Conservation (phyloP, 805 yeast genomes). For the Metschnikowia henanensis region DNA sequence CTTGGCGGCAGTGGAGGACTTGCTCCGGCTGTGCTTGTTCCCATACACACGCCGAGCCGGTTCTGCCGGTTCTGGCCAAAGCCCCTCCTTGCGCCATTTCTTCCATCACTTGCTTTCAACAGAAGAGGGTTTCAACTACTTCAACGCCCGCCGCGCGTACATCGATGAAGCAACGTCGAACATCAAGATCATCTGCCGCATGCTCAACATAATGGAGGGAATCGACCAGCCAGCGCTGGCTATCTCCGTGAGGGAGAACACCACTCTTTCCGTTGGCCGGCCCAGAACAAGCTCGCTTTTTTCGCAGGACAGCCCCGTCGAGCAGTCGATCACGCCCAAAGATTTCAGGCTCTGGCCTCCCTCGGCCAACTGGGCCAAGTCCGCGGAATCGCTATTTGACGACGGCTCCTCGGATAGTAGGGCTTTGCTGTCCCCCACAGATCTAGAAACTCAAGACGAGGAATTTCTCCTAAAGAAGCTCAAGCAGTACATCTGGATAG, state of each 20-base stretch:
- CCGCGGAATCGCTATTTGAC: slow-evolving; percentile 6
- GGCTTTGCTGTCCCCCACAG: slow-evolving; percentile 1
- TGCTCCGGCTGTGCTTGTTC: slow-evolving; percentile 15
- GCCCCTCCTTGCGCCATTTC: slow-evolving; percentile 48
- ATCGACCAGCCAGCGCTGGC: neutral
- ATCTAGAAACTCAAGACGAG: neutral
- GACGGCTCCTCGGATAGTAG: slow-evolving; percentile 2
- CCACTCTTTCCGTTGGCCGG: neutral
- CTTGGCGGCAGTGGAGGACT: slow-evolving; percentile 13
- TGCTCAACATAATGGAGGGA: slow-evolving; percentile 13
- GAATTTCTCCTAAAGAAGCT: slow-evolving; percentile 36
- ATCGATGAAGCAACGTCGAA: slow-evolving; percentile 35
- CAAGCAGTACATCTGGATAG: slow-evolving; percentile 82
- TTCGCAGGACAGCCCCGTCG: slow-evolving; percentile 7
- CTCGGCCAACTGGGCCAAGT: slow-evolving; percentile 4
- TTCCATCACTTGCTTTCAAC: slow-evolving; percentile 81
- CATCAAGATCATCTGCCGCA: slow-evolving; percentile 10
- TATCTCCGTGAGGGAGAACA: neutral
- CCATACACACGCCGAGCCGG: slow-evolving; percentile 23
- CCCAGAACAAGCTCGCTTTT: neutral
- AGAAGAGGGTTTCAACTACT: slow-evolving; percentile 69
- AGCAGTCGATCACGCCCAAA: slow-evolving; percentile 2
- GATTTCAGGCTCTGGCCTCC: slow-evolving; percentile 8
- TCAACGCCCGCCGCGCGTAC: slow-evolving; percentile 42
- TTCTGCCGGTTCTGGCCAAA: neutral